Conservation (phyloP, 2,329 filamentous ascomycete species). For the Alternaria sp. region DNA sequence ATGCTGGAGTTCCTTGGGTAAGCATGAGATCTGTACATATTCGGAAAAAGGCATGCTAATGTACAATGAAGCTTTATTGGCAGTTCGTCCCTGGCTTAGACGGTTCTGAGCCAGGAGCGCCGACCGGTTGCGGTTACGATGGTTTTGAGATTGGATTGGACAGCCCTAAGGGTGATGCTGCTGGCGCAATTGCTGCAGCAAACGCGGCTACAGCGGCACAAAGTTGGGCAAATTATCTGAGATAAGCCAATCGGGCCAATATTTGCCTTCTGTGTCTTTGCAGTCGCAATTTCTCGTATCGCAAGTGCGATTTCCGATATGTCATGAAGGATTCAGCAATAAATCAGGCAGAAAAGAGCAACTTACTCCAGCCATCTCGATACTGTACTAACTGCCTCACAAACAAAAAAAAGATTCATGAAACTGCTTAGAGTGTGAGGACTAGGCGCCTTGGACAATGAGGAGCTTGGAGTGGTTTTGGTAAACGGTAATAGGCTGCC, state of each 20-base stretch:
- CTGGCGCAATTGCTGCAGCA: constrained; percentile 2
- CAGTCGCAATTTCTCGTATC: not conserved
- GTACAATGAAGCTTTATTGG: not conserved
- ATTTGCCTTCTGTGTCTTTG: not conserved
- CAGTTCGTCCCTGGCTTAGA: constrained; percentile 4
- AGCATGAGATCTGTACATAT: not conserved
- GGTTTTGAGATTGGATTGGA: constrained; percentile 1
- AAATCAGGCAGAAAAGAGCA: not conserved
- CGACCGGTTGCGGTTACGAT: constrained; percentile 1
- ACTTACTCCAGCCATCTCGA: not conserved
- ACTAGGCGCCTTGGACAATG: not conserved
- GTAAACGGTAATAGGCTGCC: not conserved
- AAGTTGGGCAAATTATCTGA: constrained; percentile 1
- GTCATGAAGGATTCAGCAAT: not conserved
- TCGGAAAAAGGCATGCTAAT: not conserved
- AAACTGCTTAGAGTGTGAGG: not conserved
- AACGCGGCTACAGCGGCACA: constrained; percentile 1
- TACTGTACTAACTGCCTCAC: not conserved
- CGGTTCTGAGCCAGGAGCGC: not conserved
- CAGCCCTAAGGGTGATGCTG: constrained; percentile 7
- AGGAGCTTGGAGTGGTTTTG: not conserved
- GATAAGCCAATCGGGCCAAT: not conserved
- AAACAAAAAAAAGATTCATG: not conserved
- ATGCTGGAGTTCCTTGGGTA: constrained; percentile 5
- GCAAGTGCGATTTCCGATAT: not conserved